Evolutionary conservation across 208 protist genomes (phyloP).

Genomic region (Borovskyia barvae): DNA sequence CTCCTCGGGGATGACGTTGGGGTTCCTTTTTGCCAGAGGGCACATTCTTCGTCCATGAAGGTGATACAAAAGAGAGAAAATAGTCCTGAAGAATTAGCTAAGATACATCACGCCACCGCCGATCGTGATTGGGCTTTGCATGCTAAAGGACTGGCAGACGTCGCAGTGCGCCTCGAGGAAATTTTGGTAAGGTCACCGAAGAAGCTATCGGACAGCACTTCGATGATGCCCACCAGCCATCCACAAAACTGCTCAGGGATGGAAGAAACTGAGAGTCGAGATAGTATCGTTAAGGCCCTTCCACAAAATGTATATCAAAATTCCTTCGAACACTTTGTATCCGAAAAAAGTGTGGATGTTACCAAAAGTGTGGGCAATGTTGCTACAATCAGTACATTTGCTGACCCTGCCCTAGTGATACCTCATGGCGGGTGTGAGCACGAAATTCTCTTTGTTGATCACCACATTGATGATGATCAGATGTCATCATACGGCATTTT

Average conservation of each 20-base stretch:
- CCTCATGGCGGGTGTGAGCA: slow-evolving; percentile 1
- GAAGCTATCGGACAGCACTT: too few relatives aligned
- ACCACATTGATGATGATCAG: slow-evolving; percentile 17
- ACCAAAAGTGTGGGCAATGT: neutral
- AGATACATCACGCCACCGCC: too few relatives aligned
- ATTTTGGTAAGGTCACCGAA: too few relatives aligned
- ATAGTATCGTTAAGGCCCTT: neutral
- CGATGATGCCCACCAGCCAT: too few relatives aligned
- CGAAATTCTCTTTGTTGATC: slow-evolving; percentile 19
- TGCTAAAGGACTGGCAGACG: too few relatives aligned
- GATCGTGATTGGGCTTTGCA: too few relatives aligned
- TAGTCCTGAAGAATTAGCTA: neutral
- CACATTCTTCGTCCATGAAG: neutral
- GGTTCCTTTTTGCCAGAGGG: neutral
- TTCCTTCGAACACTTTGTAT: neutral
- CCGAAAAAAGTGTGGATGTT: neutral
- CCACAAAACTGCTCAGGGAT: too few relatives aligned
- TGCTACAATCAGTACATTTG: neutral
- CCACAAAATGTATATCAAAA: neutral
- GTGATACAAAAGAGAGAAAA: neutral
- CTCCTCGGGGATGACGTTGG: neutral
- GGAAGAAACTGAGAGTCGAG: neutral
- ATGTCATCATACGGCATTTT: slow-evolving; percentile 5
- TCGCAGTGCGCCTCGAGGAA: too few relatives aligned
- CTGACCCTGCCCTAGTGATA: neutral